Conservation (phyloP, 371 early-diverging fungal species). For the Apophysomyces trapeziformis region DNA sequence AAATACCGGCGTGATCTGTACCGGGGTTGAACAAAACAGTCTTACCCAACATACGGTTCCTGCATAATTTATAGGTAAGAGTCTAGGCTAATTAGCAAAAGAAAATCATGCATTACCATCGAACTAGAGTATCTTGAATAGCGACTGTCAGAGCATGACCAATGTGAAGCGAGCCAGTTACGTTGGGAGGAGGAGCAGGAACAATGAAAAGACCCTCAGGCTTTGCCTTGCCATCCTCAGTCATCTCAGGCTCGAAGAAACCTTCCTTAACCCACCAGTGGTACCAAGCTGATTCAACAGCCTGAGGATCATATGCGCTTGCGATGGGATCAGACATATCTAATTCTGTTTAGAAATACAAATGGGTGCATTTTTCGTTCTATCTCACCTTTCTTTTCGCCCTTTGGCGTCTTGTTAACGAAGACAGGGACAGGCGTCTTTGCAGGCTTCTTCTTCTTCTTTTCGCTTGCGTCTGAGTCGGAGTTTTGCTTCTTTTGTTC, state of each 20-base stretch:
- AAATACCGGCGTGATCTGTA: constrained; percentile 99
- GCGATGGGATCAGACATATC: constrained; percentile 87
- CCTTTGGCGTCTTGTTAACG: constrained; percentile 86
- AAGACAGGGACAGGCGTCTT: constrained; percentile 59
- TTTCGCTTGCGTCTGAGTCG: constrained; percentile 51
- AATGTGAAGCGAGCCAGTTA: constrained; percentile 98
- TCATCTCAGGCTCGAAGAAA: constrained; percentile 89
- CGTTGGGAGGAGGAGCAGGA: constrained; percentile 99
- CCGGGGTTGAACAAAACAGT: constrained; percentile 98
- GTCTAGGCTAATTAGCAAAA: background rate
- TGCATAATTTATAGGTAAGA: constrained; percentile 20
- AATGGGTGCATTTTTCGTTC: background rate
- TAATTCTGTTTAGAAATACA: constrained; percentile 19
- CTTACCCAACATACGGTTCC: constrained; percentile 98
- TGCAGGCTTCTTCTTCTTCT: constrained; percentile 63
- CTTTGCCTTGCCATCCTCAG: constrained; percentile 72
- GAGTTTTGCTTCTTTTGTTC: constrained; percentile 55
- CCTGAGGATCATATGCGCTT: constrained; percentile 86
- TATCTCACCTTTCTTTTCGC: constrained; percentile 85
- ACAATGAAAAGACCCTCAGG: constrained; percentile 91
- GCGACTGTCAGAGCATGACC: constrained; percentile 98
- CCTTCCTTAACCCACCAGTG: constrained; percentile 93
- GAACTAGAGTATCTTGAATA: constrained; percentile 96
- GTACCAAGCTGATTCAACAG: constrained; percentile 98
- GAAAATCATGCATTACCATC: constrained; percentile 69